Evolutionary conservation across 495 filamentous ascomycete species (phyloP), one percentile per base, ranked within the genome.

Genomic region (Aspergillus coremiiformis): DNA sequence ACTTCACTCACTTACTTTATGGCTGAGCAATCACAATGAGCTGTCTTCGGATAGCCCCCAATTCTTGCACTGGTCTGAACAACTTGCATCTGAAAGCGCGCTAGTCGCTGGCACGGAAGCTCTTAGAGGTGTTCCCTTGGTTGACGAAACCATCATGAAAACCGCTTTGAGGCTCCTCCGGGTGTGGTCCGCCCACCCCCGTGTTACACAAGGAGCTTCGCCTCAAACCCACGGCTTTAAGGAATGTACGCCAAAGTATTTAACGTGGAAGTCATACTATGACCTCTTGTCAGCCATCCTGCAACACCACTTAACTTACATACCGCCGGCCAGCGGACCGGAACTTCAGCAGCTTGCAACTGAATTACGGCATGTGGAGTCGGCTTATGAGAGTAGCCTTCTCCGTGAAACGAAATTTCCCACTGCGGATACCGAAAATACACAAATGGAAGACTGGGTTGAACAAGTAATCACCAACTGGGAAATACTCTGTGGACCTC

Each of bases 391-490:
- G 63, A 71, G 68, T n/a, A 67, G 85, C 5, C 67, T 95, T 37
- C 77, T 90, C 12, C 76, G 77, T 51, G 86, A 92, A 62, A 83
- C 84, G 1, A 73, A 76, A 39, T 98, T 97, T 60, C 93, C 93
- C 5, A 84, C 79, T 58, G 94, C 93, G 0, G 84, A 84, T 41
- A 78, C 90, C 54, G 64, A 72, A 46, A 89, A 88, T 59, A 68
- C 77, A 21, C 84, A 85, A 57, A 77, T 97, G 27, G 90, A 96
- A 59, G 73, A 74, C 43, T 97, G 92, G 80, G 81, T 87, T 5
- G 81, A 87, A 52, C 74, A 82, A 44, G 87, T 89, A 14, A 85
- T 93, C 58, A 70, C 67, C 35, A 97, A 98, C 65, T 98, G 94
- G 94, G 67, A 78, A 29, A 73, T 89, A 32, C 63, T 95, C 7